Evolutionary conservation across 2,329 filamentous ascomycete genomes (phyloP), one percentile per base, ranked within the genome.

Genomic region (Ophiostoma sp.): DNA sequence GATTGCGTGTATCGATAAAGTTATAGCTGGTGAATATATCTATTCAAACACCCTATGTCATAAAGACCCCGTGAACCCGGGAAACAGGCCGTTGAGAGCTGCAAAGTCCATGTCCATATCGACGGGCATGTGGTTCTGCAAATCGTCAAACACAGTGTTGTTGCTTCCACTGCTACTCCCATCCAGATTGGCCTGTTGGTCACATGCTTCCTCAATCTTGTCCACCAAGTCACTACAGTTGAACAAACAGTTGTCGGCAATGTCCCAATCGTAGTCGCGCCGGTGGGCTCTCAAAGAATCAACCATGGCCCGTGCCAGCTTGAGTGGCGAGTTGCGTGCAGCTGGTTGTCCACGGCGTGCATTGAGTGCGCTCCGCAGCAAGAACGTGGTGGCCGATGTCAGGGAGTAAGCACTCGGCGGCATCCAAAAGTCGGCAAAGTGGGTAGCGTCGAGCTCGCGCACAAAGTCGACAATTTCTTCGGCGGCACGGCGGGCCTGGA

Each of bases 401-500:
- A 69, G 64, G 28, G 64, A 50, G 64, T 33, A 69, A 17, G 64
- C 64, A 42, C 15, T 50, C 6, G 42, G 39, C 5, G 64, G 64
- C 39, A 69, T 69, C 64, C 64, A 69, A 17, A 69, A 69, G 22
- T 69, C 64, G 42, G 39, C 19, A 25, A 28, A 50, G 42, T 69
- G 64, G 12, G 25, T 4, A 11, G 42, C 64, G 25, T 52, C 45
- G 12, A 69, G 64, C 28, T 69, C 64, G 9, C 64, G 64, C 64
- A 69, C 64, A 52, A 69, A 69, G 22, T 69, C 64, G 42, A 69
- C 64, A 33, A 69, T 69, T 19, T 69, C 64, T 42, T 69, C 64
- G 5, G 39, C 11, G 39, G 45, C 64, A 15, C 64, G 64, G 5
- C 64, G 64, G 11, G 64, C 42, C 42, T 69, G 64, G 42, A 69